These are phyloP conservation scores for Penicillium maclennaniae DNA, from an alignment of 495 filamentous ascomycete species.

Conservation along the genomic window DNA sequence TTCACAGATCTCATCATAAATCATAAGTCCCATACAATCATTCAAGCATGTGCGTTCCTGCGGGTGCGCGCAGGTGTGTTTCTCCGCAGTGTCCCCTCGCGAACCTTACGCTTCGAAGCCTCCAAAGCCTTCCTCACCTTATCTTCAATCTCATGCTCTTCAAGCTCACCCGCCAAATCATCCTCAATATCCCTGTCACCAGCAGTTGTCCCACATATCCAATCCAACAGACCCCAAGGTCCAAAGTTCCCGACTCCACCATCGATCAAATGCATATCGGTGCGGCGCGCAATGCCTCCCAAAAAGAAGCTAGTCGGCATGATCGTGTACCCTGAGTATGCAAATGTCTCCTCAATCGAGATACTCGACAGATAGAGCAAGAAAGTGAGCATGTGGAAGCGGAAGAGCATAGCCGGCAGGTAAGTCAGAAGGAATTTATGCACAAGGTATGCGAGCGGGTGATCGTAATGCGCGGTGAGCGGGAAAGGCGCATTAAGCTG, in stretches of 20 bases:
- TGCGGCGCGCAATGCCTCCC: conserved; percentile 67
- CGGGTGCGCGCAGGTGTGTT: conserved; percentile 6
- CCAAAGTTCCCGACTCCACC: conserved; percentile 69
- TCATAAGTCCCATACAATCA: neutral
- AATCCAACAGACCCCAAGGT: conserved; percentile 74
- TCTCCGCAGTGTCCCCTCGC: conserved; percentile 16
- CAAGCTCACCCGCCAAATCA: conserved; percentile 20
- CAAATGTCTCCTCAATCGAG: conserved; percentile 72
- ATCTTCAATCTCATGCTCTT: conserved; percentile 21
- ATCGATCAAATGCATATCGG: conserved; percentile 61
- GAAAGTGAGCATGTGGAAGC: conserved; percentile 76
- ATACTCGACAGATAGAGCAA: conserved; percentile 62
- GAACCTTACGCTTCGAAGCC: conserved; percentile 23
- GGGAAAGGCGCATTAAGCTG: conserved; percentile 57
- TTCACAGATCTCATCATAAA: neutral
- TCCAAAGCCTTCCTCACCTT: conserved; percentile 26
- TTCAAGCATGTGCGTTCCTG: conserved; percentile 10
- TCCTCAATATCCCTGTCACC: conserved; percentile 48
- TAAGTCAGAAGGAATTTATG: conserved; percentile 69
- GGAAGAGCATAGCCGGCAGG: conserved; percentile 61
- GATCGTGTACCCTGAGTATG: conserved; percentile 71
- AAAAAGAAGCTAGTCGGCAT: conserved; percentile 70
- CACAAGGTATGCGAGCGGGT: conserved; percentile 70
- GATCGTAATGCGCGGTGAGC: conserved; percentile 71
- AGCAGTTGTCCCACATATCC: conserved; percentile 64